Evolutionary conservation across 768 basidiomycete species (phyloP).

Genomic region (Psilocybe cubensis): DNA sequence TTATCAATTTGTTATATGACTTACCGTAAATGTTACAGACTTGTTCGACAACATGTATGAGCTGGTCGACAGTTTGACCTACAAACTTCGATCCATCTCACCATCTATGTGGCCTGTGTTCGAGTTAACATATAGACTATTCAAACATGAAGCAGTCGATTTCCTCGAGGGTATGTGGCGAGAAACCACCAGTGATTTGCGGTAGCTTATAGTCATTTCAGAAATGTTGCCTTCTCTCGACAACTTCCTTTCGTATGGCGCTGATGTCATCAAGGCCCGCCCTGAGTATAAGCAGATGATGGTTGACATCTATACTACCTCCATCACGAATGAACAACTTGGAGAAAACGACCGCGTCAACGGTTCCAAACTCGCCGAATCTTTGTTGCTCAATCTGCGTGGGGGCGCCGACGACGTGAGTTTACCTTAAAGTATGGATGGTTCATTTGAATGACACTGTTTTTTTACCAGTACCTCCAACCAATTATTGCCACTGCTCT

Average conservation of each 20-base stretch:
- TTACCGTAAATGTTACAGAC: slow-evolving; percentile 45
- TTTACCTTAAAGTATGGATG: slow-evolving; percentile 1
- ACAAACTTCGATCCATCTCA: slow-evolving; percentile 75
- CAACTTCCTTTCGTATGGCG: slow-evolving; percentile 87
- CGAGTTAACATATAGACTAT: slow-evolving; percentile 78
- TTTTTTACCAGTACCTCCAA: slow-evolving; percentile 56
- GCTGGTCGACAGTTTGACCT: slow-evolving; percentile 82
- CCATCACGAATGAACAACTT: slow-evolving; percentile 68
- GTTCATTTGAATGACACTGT: background rate
- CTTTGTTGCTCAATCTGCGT: slow-evolving; percentile 77
- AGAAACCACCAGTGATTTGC: slow-evolving; percentile 6
- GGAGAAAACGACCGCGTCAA: slow-evolving; percentile 86
- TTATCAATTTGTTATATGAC: background rate
- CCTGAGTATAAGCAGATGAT: slow-evolving; percentile 80
- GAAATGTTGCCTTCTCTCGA: slow-evolving; percentile 90
- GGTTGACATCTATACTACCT: slow-evolving; percentile 81
- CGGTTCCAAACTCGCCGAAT: slow-evolving; percentile 86
- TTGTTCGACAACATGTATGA: slow-evolving; percentile 89
- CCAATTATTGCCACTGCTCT: slow-evolving; percentile 66
- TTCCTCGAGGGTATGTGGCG: slow-evolving; percentile 80
- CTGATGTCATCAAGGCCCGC: slow-evolving; percentile 72
- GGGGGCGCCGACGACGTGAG: slow-evolving; percentile 80
- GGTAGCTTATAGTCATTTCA: slow-evolving; percentile 24
- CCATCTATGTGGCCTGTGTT: slow-evolving; percentile 89
- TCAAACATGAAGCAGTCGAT: slow-evolving; percentile 84